Evolutionary conservation across 1,139 yeast species (phyloP), one percentile per base, ranked within the genome.

Genomic region (Lodderomyces metapsilosis): DNA sequence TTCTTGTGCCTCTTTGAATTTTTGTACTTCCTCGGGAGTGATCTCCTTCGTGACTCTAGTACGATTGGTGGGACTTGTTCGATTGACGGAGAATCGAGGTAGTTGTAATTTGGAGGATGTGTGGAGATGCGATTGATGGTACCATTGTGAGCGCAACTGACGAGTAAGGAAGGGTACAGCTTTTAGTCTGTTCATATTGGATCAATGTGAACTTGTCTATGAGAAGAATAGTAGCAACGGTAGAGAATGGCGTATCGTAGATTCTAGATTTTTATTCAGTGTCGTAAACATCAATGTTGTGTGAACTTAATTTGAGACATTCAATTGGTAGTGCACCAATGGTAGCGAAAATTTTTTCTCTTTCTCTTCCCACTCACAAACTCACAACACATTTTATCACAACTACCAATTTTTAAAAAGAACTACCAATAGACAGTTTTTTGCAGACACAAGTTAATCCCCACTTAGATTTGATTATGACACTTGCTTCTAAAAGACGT

Each of bases 21-120:
- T 46, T 31, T 49, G 50, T 6, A 68, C 64, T 49, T 70, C 76
- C 20, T 68, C 74, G 17, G 64, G 65, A 4, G 66, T 52, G n/a
- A 71, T 62, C 48, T 71, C 77, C 35, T 51, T 58, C 6, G 67
- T 61, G 12, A 58, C 43, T 43, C 74, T 53, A 9, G 71, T 63
- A 34, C 61, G 48, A 28, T 60, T 54, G 24, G 15, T 23, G 9
- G 30, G 25, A 27, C 22, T 31, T 15, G 23, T 18, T 4, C 32
- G 12, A 17, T n/a, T 41, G n/a, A 17, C 12, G 3, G 24, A 18
- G 34, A 27, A 41, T 20, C 44, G 36, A 23, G 44, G 41, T 28
- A 41, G 37, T 2, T 15, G 22, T 30, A 38, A 25, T 20, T 31
- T 34, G 9, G 44, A 15, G 8, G 41, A 30, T 2, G 44, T 41